phyloP scores from a whole-genome alignment of 2,329 filamentous ascomycete genomes.

The Penicillium griseofulvum region DNA sequence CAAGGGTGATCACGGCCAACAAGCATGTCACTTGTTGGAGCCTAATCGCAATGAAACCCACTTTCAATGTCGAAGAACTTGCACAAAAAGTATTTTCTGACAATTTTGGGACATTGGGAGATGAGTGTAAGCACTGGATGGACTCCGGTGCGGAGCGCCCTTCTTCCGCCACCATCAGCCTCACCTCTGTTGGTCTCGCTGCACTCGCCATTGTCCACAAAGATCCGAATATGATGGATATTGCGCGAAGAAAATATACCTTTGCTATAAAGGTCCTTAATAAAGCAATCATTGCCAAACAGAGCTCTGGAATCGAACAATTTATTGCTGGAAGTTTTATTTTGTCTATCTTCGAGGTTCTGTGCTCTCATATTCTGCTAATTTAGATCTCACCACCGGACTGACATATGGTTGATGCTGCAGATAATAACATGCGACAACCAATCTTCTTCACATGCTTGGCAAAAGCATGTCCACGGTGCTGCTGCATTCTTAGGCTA shows the following conservation, averaged over 20 bases:
- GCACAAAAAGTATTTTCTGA: slow-evolving; percentile 4
- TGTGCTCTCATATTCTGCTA: neutral
- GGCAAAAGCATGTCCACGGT: slow-evolving; percentile 2
- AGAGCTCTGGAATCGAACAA: neutral
- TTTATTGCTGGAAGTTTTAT: slow-evolving; percentile 3
- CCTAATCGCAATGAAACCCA: neutral
- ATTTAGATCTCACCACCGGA: neutral
- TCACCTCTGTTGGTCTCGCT: slow-evolving; percentile 6
- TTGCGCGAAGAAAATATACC: slow-evolving; percentile 1
- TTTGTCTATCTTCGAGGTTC: slow-evolving; percentile 7
- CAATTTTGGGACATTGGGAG: neutral
- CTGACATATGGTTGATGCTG: neutral
- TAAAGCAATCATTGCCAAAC: neutral
- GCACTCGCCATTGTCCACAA: slow-evolving; percentile 4
- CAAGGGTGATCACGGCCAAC: neutral
- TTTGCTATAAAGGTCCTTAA: neutral
- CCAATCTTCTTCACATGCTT: neutral
- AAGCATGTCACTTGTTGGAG: neutral
- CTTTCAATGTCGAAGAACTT: neutral
- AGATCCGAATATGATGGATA: neutral
- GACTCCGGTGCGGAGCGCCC: neutral
- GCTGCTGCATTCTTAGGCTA: neutral
- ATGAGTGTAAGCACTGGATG: slow-evolving; percentile 1
- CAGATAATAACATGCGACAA: slow-evolving; percentile 7
- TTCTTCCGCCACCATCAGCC: neutral